Base-by-base conservation (phyloP, 2,329 filamentous ascomycete genomes). In the Pseudogymnoascus pannorum region DNA sequence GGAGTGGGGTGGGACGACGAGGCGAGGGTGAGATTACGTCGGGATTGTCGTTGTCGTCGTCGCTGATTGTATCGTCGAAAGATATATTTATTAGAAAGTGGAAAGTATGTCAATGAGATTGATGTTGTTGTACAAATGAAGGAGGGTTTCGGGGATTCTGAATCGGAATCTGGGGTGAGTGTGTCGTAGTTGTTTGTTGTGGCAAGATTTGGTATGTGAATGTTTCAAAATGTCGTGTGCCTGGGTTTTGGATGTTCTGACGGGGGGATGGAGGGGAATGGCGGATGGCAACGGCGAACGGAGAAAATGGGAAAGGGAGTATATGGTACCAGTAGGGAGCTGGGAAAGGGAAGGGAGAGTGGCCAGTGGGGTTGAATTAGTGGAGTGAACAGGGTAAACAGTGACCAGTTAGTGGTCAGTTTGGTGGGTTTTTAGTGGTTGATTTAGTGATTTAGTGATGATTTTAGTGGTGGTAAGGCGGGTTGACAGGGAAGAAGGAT, bases 161-260 rank as follows among this genome's bases (percentile, higher is more conserved):
- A 11, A 18, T 20, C n/a, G n/a, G n/a, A n/a, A n/a, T n/a, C n/a
- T n/a, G n/a, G n/a, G n/a, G n/a, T n/a, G n/a, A n/a, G 20, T 48
- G 8, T 29, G 22, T 26, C 8, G 44, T 51, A 22, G 8, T 12
- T 5, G 40, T 22, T 51, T 51, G 44, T 51, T 51, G 44, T 51
- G 44, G 44, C 44, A 6, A 51, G 33, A 35, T 4, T 31, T 5
- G 29, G 8, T 11, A 44, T 44, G 40, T 16, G 44, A 26, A 51
- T 51, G 44, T 51, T 51, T 51, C 22, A 29, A 29, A 51, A 51
- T 51, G 44, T 51, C 44, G 44, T 51, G 44, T 51, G 44, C 22
- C 44, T 51, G 44, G 44, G 44, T 16, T 48, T 51, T 51, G 44
- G 44, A 5, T 48, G 42, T 48, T 48, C 26, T 48, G 44, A 51